Evolutionary conservation across 768 basidiomycete genomes (phyloP), one percentile per base, ranked within the genome.

Genomic region (Leccinum sublutescens): DNA sequence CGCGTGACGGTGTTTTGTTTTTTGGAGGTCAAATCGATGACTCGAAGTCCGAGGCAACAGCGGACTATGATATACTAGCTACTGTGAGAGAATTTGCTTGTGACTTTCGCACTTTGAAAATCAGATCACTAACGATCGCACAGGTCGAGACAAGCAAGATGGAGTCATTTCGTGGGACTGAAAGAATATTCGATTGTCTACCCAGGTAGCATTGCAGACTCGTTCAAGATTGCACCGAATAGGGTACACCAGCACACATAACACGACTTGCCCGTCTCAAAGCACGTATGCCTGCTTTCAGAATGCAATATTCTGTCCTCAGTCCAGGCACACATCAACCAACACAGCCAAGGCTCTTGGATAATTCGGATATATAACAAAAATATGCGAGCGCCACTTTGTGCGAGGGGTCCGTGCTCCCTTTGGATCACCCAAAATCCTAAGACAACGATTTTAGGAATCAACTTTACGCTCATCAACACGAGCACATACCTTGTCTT

Each of bases 401-500:
- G 60, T 40, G 2, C 2, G 19, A 33, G 33, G 10, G 19, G 7
- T 15, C 45, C 4, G 36, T 65, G 23, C 23, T 68, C 67, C 64
- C 62, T 68, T 40, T 68, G 67, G 9, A 64, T 25, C 1, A 66
- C 19, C 62, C 40, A 61, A 31, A 68, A 64, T 23, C 67, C 67
- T 68, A 54, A 7, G 11, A 45, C 6, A 12, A 40, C 8, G 31
- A 21, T 7, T 19, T 60, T 54, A 55, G 23, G 49, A 34, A 56
- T 40, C 14, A 48, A 8, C 9, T 17, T 33, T 49, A 27, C 50
- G 43, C 21, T 29, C 34, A 50, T 52, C 11, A 47, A 59, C 50
- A 57, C 40, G 31, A 45, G 50, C 52, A 66, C 66, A 64, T 66
- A 66, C 66, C 66, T 66, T 69, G 66, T 21, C 55, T 62, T 27